A percentile compares a stretch with the other conserved stretches of the same genome.
phyloP scores from a whole-genome alignment of 2,329 filamentous ascomycete genomes.

The Trichothecium sympodiale region DNA sequence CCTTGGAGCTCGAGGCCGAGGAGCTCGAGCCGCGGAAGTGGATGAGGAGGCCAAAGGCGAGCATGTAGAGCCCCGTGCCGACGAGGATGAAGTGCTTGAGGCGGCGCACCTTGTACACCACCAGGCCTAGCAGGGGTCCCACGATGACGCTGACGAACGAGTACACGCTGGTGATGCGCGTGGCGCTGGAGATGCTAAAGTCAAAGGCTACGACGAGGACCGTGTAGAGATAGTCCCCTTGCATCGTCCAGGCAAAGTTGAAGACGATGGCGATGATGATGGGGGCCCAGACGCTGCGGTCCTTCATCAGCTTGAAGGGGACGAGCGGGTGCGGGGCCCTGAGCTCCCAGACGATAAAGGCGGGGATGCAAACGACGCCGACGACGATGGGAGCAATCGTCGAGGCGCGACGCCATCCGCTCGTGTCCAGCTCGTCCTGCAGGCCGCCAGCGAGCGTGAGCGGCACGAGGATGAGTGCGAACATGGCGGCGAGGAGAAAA shows the following conservation, averaged over 20 bases:
- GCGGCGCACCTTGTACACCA: constrained; percentile 45
- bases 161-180: constrained; percentile 50
- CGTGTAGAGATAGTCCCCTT: constrained; percentile 54
- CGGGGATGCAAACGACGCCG: constrained; percentile 34
- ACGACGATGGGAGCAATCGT: constrained; percentile 33
- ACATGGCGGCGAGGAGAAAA: constrained; percentile 32
- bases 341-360: constrained; percentile 38
- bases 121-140: constrained; percentile 42
- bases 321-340: constrained; percentile 41
- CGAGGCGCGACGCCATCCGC: constrained; percentile 24
- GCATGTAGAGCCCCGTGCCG: constrained; percentile 49
- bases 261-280: constrained; percentile 46
- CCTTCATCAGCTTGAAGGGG: constrained; percentile 49
- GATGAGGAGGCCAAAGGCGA: constrained; percentile 56
- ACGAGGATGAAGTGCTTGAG: constrained; percentile 53
- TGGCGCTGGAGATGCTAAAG: constrained; percentile 43
- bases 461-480: constrained; percentile 32
- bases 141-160: constrained; percentile 44
- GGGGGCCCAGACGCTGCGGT: constrained; percentile 53
- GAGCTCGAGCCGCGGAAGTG: constrained; percentile 44
- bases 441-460: constrained; percentile 34
- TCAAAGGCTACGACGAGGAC: constrained; percentile 51
- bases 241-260: constrained; percentile 50
- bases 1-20: constrained; percentile 24
- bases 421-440: constrained; percentile 3